Percentiles rank a stretch among this genome's conserved stretches.
Evolutionary conservation across 2,329 filamentous ascomycete genomes (phyloP).

Genomic region (Leptographium wingfieldii): DNA sequence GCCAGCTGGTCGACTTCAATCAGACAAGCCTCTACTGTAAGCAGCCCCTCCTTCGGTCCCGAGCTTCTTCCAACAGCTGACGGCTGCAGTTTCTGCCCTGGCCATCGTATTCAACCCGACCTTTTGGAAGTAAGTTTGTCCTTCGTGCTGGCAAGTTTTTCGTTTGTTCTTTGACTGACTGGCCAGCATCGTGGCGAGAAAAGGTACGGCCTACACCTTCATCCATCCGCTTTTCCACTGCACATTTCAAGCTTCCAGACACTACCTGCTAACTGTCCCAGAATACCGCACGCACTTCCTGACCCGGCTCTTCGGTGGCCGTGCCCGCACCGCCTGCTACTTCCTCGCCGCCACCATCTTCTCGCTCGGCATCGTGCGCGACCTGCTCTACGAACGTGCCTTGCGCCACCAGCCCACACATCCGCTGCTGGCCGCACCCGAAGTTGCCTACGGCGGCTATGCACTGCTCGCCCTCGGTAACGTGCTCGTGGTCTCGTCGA

Average conservation of each 20-base stretch:
- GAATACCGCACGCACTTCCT: conserved; percentile 88
- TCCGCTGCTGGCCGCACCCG: conserved; percentile 51
- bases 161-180: background rate
- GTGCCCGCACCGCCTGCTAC: conserved; percentile 73
- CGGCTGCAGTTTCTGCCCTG: conserved; percentile 54
- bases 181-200: conserved; percentile 64
- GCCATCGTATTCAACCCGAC: conserved; percentile 91
- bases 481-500: conserved; percentile 73
- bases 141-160: background rate
- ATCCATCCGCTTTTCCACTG: background rate
- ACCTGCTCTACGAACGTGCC: conserved; percentile 76
- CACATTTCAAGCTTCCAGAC: too few relatives aligned
- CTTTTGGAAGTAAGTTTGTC: conserved; percentile 84
- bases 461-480: conserved; percentile 66
- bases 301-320: conserved; percentile 74
- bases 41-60: conserved; percentile 17
- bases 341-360: conserved; percentile 82
- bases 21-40: conserved; percentile 55
- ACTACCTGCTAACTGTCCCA: conserved; percentile 21
- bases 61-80: background rate
- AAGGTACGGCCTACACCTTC: conserved; percentile 40
- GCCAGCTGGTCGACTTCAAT: conserved; percentile 45
- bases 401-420: conserved; percentile 65
- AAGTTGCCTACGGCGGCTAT: conserved; percentile 51
- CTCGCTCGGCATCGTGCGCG: conserved; percentile 76